Percentiles rank a stretch among this genome's conserved stretches.
Evolutionary conservation across 495 filamentous ascomycete genomes (phyloP).

Genomic region (Neurospora intermedia): DNA sequence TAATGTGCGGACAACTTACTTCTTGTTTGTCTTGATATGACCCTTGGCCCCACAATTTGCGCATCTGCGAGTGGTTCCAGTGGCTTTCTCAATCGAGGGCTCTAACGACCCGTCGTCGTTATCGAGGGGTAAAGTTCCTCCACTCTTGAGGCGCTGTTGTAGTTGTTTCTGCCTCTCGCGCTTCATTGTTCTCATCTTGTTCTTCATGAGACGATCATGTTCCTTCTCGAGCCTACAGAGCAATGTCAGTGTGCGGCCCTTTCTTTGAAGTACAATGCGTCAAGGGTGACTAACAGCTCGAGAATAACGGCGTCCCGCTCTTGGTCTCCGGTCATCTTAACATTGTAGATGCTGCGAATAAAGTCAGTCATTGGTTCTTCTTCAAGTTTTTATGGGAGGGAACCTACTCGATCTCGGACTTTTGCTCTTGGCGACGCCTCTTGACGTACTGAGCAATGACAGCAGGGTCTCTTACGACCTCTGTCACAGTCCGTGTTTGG

Average conservation of each 20-base stretch:
- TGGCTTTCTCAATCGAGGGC: slow-evolving; percentile 38
- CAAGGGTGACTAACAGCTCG: slow-evolving; percentile 19
- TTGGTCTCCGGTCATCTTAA: slow-evolving; percentile 59
- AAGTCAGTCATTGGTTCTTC: slow-evolving; percentile 12
- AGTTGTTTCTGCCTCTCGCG: slow-evolving; percentile 81
- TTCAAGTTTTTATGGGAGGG: neutral
- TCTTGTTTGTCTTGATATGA: slow-evolving; percentile 99
- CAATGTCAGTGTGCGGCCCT: neutral
- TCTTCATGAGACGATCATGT: slow-evolving; percentile 70
- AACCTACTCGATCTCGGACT: slow-evolving; percentile 56
- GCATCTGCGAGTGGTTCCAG: slow-evolving; percentile 80
- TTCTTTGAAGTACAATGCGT: neutral
- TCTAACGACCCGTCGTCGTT: slow-evolving; percentile 34
- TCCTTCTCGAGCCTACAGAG: slow-evolving; percentile 57
- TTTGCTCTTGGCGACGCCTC: slow-evolving; percentile 43
- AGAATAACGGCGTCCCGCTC: slow-evolving; percentile 39
- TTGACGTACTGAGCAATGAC: slow-evolving; percentile 59
- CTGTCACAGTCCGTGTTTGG: slow-evolving; percentile 44
- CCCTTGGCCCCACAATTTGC: slow-evolving; percentile 93
- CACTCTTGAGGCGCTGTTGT: slow-evolving; percentile 29
- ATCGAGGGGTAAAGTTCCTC: slow-evolving; percentile 20
- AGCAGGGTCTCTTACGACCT: slow-evolving; percentile 59
- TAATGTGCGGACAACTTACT: slow-evolving; percentile 38
- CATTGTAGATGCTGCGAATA: slow-evolving; percentile 33
- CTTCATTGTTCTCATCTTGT: slow-evolving; percentile 80